phyloP scores from a whole-genome alignment of 345 rosid genomes.

The Eucalyptus curtisii region DNA sequence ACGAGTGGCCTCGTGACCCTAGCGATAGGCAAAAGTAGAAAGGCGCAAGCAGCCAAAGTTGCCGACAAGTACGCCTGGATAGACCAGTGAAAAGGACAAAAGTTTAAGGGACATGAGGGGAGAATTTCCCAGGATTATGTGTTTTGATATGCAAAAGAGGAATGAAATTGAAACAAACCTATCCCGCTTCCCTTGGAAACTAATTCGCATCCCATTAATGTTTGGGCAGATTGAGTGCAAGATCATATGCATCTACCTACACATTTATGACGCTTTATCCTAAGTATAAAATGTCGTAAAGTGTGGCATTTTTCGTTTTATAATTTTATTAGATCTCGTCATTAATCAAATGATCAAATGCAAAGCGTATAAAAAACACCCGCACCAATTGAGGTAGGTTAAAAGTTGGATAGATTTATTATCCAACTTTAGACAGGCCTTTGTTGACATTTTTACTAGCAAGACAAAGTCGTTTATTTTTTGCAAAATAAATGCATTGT shows the following conservation, averaged over 20 bases:
- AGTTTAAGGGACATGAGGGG: too few relatives aligned
- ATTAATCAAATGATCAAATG: not conserved
- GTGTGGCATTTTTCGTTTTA: not conserved
- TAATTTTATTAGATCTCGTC: not conserved
- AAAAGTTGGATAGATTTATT: not conserved
- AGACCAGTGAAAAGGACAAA: too few relatives aligned
- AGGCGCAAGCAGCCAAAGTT: too few relatives aligned
- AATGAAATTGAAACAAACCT: too few relatives aligned
- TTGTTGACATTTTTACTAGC: not conserved
- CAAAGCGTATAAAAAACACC: not conserved
- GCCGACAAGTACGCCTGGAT: too few relatives aligned
- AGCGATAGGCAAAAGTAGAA: too few relatives aligned
- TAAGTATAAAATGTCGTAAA: not conserved
- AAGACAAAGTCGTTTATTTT: rapidly evolving
- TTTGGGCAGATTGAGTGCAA: not conserved
- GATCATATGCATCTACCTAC: not conserved
- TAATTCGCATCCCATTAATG: not conserved
- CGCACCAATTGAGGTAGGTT: not conserved
- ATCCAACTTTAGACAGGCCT: not conserved
- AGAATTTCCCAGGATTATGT: too few relatives aligned
- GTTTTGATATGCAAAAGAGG: too few relatives aligned
- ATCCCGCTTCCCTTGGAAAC: not conserved
- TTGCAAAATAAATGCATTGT: too few relatives aligned
- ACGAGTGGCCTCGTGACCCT: too few relatives aligned
- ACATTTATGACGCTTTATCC: not conserved